These are phyloP conservation scores for Eurotiales sp. DNA, from an alignment of 2,329 filamentous ascomycete genomes.

Conservation along the genomic window DNA sequence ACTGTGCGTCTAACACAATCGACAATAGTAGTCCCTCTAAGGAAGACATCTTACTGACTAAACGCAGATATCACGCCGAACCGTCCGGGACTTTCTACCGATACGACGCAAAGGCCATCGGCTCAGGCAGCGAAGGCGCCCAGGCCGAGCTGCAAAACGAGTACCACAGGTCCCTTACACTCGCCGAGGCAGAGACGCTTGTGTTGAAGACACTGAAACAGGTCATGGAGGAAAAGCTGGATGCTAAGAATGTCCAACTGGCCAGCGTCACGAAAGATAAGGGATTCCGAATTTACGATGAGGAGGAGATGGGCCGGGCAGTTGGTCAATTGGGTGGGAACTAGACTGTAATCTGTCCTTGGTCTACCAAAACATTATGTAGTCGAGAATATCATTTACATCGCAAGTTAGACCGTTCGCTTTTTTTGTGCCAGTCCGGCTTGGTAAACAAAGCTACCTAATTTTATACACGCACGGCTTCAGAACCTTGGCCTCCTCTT, in stretches of 20 bases:
- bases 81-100: conserved; percentile 98
- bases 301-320: conserved; percentile 93
- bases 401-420: not conserved
- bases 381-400: conserved; percentile 1
- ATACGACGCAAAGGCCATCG: conserved; percentile 98
- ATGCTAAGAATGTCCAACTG: conserved; percentile 97
- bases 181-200: conserved; percentile 87
- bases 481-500: conserved; percentile 66
- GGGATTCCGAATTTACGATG: conserved; percentile 97
- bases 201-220: conserved; percentile 98
- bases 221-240: conserved; percentile 99
- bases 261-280: conserved; percentile 97
- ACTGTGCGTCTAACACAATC: conserved; percentile 52
- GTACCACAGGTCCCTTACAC: conserved; percentile 95
- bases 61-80: conserved; percentile 80
- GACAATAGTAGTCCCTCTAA: too few species aligned
- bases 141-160: conserved; percentile 98
- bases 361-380: conserved; percentile 12
- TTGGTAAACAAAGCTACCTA: conserved; percentile 52
- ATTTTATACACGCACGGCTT: conserved; percentile 98
- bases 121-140: conserved; percentile 92
- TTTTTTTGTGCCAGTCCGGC: too few species aligned
- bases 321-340: conserved; percentile 64
- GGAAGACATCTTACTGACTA: too few species aligned
- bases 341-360: conserved; percentile 17